Percentiles rank a stretch among this genome's conserved stretches.
These are phyloP conservation scores for Oryza nivara DNA, from an alignment of 176 grass and related monocot species.

Conservation along the genomic window DNA sequence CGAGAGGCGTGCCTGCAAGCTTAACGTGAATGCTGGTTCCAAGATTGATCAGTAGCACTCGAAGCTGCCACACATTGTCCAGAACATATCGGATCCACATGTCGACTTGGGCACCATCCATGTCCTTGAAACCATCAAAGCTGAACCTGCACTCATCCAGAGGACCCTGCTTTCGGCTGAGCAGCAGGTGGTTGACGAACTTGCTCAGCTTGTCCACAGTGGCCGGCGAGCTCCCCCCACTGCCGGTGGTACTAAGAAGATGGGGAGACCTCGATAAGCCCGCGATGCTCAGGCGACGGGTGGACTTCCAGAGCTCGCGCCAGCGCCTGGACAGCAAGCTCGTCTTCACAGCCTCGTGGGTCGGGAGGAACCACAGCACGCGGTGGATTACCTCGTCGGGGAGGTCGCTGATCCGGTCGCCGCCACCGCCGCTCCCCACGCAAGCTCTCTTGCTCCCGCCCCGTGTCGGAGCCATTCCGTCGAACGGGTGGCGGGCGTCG, in stretches of 20 bases:
- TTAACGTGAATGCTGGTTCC: neutral
- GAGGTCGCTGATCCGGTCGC: too few species aligned
- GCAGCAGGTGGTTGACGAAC: constrained; percentile 21
- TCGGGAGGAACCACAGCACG: too few species aligned
- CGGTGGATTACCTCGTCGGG: too few species aligned
- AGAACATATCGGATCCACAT: constrained; percentile 15
- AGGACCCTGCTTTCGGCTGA: neutral
- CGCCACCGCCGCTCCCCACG: too few species aligned
- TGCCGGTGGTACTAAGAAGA: too few species aligned
- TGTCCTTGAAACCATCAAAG: neutral
- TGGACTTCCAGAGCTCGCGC: constrained; percentile 8
- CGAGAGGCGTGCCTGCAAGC: neutral
- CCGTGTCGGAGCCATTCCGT: too few species aligned
- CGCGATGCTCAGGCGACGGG: neutral
- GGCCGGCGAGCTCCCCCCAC: too few species aligned
- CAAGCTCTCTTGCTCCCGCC: too few species aligned
- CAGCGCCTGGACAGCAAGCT: too few species aligned
- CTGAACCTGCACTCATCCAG: neutral
- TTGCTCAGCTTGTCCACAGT: neutral
- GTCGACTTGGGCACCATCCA: neutral
- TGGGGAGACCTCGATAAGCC: too few species aligned
- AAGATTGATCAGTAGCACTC: neutral
- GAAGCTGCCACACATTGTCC: neutral
- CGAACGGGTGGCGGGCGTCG: too few species aligned
- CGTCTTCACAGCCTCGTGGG: too few species aligned